Conservation (phyloP, 116 monocot genomes). For the Zostera marina region DNA sequence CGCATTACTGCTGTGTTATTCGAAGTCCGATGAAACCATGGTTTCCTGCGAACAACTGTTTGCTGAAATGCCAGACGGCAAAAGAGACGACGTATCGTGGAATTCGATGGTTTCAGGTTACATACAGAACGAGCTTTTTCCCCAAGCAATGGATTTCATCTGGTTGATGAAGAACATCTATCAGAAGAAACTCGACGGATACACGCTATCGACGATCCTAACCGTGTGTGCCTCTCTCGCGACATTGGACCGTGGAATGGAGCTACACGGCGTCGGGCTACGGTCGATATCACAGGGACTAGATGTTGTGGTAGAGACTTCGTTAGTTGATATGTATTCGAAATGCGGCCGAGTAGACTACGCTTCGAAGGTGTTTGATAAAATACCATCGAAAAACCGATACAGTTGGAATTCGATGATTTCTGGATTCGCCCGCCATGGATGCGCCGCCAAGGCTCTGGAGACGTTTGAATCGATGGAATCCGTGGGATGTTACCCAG, state of each 20-base stretch:
- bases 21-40: conserved; percentile 14
- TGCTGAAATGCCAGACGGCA: conserved; percentile 8
- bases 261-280: conserved; percentile 18
- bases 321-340: conserved; percentile 64
- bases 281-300: conserved; percentile 1
- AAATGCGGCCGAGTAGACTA: conserved; percentile 51
- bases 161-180: conserved; percentile 20
- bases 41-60: conserved; percentile 16
- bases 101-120: conserved; percentile 32
- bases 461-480: conserved; percentile 22
- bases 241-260: conserved; percentile 21
- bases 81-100: conserved; percentile 28
- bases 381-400: conserved; percentile 18
- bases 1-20: conserved; percentile 22
- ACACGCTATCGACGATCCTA: conserved; percentile 19
- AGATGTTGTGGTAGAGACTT: conserved; percentile 26
- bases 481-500: conserved; percentile 8
- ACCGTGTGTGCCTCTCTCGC: conserved; percentile 23
- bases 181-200: conserved; percentile 14
- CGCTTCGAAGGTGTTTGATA: conserved; percentile 15
- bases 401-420: conserved; percentile 39
- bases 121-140: conserved; percentile 18
- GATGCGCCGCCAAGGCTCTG: conserved; percentile 12
- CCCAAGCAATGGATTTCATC: conserved; percentile 19
- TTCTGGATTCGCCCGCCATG: conserved; percentile 24